These are phyloP conservation scores for grape (Vitis vinifera) DNA, from an alignment of 164 flowering plant species.

Conservation along the genomic window ASM3070453v1 NC_081813.1:2163501-2164000, in stretches of 20 bases:
- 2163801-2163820: constrained; percentile 56
- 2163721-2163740: constrained; percentile 29
- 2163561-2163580: constrained; percentile 27
- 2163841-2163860: constrained; percentile 43
- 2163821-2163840: constrained; percentile 25
- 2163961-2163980: too few relatives aligned
- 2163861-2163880: constrained; percentile 57
- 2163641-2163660: constrained; percentile 49
- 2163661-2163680: constrained; percentile 23
- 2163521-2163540: constrained; percentile 42
- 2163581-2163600: constrained; percentile 54
- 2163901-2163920: too few relatives aligned
- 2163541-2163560: constrained; percentile 17
- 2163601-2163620: constrained; percentile 59
- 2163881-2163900: neutral
- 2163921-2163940: too few relatives aligned
- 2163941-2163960: too few relatives aligned
- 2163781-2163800: constrained; percentile 42
- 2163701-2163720: constrained; percentile 74
- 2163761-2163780: constrained; percentile 78
- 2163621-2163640: constrained; percentile 56
- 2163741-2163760: constrained; percentile 21
- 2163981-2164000: too few relatives aligned
- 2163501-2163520: constrained; percentile 69
- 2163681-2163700: constrained; percentile 66